phyloP scores from a whole-genome alignment of 2,329 filamentous ascomycete genomes.

The Hymenoscyphus fraxineus region DNA sequence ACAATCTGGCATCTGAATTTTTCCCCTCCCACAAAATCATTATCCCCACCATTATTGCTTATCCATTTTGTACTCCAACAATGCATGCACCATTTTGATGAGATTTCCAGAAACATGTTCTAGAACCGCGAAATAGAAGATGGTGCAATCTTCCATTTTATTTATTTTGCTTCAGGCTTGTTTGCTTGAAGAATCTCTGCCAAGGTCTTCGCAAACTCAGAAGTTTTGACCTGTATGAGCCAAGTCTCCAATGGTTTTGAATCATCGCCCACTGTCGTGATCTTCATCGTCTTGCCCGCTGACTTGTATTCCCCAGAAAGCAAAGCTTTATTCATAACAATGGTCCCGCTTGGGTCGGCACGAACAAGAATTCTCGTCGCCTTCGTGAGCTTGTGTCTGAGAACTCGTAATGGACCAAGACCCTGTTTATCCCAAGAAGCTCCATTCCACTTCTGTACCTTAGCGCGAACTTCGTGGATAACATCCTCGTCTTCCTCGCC shows the following conservation, averaged over 20 bases:
- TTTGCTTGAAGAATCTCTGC: slow-evolving; percentile 43
- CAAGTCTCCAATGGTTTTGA: slow-evolving; percentile 63
- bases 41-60: background rate
- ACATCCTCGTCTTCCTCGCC: slow-evolving; percentile 71
- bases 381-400: slow-evolving; percentile 69
- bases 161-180: slow-evolving; percentile 35
- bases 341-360: slow-evolving; percentile 69
- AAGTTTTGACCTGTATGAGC: slow-evolving; percentile 66
- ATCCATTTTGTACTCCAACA: background rate
- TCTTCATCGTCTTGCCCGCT: slow-evolving; percentile 56
- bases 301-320: slow-evolving; percentile 60
- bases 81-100: background rate
- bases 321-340: slow-evolving; percentile 68
- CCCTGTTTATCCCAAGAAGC: slow-evolving; percentile 67
- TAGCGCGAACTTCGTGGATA: slow-evolving; percentile 67
- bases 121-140: background rate
- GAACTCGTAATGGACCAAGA: slow-evolving; percentile 65
- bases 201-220: slow-evolving; percentile 48
- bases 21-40: background rate
- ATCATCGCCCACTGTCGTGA: slow-evolving; percentile 54
- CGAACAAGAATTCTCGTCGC: slow-evolving; percentile 67
- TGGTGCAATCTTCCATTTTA: background rate
- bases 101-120: background rate
- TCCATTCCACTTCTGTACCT: slow-evolving; percentile 60
- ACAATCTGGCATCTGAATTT: background rate